Base-by-base conservation (phyloP, 75 land plant species). In the Pinus albicaulis region DNA sequence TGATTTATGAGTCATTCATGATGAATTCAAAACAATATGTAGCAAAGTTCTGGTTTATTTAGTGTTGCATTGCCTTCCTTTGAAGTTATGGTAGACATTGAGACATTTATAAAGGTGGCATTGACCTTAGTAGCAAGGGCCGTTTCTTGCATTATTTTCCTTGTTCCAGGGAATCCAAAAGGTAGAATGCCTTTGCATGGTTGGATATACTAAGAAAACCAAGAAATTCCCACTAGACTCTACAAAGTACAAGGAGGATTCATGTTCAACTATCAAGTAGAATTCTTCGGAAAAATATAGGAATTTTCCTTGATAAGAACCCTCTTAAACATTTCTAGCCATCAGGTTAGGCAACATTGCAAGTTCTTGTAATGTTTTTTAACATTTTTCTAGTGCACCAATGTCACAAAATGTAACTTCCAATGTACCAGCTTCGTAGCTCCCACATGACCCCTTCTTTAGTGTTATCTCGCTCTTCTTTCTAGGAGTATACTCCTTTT, bases 91-190 rank as follows among this genome's bases (percentile, higher is more conserved):
- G 95, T 90, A 59, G 95, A 92, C 98, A 95, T 92, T 13, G 95
- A 92, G 31, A 95, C 95, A 78, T 95, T 95, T 23, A 95, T 90
- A 76, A 95, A 95, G 75, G 93, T 92, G 34, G 95, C 95, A 53
- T 91, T 91, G 34, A 93, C 98, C 80, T 95, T 93, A 34, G 84
- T 95, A 48, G 98, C 98, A 55, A 95, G 88, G 56, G 98, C 98
- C 84, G 92, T 95, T 24, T 93, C 98, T 56, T 90, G 59, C 95
- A 95, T 95, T 24, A 95, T 95, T 77, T 95, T 95, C 52, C 98
- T 95, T 7, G 95, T 94, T 6, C 98, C 98, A 65, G 98, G 98
- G 53, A 95, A 95, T 4, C 98, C 98, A 81, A 95, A 95, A 4
- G 92, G 82, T 59, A 95, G 71, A 75, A 95, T 91, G 48, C 98